Evolutionary conservation across 306 rosid genomes (phyloP).

Genomic region (Citrullus colocynthis): DNA sequence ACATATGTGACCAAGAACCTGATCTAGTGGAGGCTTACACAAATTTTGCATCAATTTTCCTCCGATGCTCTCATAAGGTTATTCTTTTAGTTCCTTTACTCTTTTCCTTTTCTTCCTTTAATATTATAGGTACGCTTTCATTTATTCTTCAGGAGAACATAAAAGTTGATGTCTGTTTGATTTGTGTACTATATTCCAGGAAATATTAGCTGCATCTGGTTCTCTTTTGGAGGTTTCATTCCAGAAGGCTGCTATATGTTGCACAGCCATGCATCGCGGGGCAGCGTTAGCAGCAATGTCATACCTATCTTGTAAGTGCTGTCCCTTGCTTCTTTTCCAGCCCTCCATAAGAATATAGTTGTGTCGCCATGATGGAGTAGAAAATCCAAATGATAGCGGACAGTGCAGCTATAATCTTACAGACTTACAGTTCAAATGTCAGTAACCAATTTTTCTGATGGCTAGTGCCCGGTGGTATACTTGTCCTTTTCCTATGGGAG

Average conservation of each 20-base stretch:
- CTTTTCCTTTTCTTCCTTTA: not conserved
- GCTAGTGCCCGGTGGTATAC: not conserved
- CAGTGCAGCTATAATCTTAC: not conserved
- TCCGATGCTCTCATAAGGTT: constrained; percentile 73
- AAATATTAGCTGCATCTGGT: constrained; percentile 57
- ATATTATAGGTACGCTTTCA: not conserved
- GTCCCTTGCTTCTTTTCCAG: constrained; percentile 14
- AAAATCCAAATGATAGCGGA: not conserved
- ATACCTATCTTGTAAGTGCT: constrained; percentile 63
- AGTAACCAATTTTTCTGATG: not conserved
- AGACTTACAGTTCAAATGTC: not conserved
- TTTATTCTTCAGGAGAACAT: not conserved
- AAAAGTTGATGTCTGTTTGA: not conserved
- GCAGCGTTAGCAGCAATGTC: constrained; percentile 98
- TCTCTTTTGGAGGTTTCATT: constrained; percentile 77
- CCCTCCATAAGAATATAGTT: not conserved
- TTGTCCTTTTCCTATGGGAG: not conserved
- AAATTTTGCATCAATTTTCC: constrained; percentile 74
- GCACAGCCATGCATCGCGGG: constrained; percentile 99
- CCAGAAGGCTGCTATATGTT: constrained; percentile 89
- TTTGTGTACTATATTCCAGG: constrained; percentile 43
- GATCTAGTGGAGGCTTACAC: constrained; percentile 95
- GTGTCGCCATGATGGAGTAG: not conserved
- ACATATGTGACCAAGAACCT: constrained; percentile 96
- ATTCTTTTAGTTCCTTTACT: not conserved